Evolutionary conservation across 306 rosid species (phyloP).

Genomic region (Cajanus cajan): DNA sequence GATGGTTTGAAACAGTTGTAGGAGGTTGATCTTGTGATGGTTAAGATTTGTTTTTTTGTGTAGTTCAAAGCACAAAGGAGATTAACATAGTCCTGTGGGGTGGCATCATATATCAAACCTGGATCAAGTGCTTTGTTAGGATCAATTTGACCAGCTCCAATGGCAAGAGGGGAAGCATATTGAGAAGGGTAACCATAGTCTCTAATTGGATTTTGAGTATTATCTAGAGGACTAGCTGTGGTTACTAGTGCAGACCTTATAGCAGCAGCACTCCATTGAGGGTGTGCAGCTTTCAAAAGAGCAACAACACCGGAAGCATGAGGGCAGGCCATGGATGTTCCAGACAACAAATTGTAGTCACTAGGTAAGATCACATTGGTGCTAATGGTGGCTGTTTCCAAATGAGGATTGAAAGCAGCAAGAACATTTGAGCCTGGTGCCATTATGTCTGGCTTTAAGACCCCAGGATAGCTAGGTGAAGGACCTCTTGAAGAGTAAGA

Average conservation of each 20-base stretch:
- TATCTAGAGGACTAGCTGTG: constrained; percentile 34
- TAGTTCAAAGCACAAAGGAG: too few relatives aligned
- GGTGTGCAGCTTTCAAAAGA: constrained; percentile 31
- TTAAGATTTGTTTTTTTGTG: too few relatives aligned
- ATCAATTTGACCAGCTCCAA: constrained; percentile 53
- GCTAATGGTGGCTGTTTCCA: not conserved
- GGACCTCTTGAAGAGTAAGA: too few relatives aligned
- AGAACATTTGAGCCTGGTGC: constrained; percentile 32
- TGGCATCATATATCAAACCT: constrained; percentile 50
- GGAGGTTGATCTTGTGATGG: too few relatives aligned
- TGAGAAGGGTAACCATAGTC: constrained; percentile 22
- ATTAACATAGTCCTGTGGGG: too few relatives aligned
- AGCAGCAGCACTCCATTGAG: constrained; percentile 37
- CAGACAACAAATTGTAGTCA: too few relatives aligned
- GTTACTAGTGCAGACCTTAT: constrained; percentile 34
- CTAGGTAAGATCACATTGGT: constrained; percentile 23
- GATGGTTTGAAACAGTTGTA: too few relatives aligned
- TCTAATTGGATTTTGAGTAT: constrained; percentile 33
- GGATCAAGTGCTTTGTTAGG: constrained; percentile 56
- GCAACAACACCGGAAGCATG: constrained; percentile 36
- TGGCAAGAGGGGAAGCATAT: constrained; percentile 45
- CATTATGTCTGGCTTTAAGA: constrained; percentile 46
- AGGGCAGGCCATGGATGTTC: constrained; percentile 36
- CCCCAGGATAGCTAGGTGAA: constrained; percentile 24
- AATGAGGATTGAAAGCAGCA: constrained; percentile 30